Evolutionary conservation across 2,329 filamentous ascomycete genomes (phyloP).

Genomic region (Graphium sp.): DNA sequence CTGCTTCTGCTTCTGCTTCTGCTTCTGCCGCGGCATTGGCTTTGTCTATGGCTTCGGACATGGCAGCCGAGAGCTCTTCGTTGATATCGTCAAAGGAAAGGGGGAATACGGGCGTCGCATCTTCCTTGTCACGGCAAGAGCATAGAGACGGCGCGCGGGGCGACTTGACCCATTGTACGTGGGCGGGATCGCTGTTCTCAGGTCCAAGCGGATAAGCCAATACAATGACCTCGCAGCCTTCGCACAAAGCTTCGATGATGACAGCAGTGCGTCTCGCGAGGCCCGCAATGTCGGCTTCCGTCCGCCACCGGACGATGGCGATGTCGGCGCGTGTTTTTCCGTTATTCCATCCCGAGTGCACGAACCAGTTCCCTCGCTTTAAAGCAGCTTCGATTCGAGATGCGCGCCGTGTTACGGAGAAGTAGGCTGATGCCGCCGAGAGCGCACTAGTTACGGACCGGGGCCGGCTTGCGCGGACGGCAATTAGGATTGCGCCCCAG

Average conservation of each 20-base stretch:
- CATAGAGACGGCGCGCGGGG: background rate
- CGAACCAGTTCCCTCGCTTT: background rate
- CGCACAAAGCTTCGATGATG: background rate
- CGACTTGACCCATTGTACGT: conserved; percentile 1
- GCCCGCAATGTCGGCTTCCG: background rate
- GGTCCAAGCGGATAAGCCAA: background rate
- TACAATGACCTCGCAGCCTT: background rate
- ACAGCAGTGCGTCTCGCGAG: background rate
- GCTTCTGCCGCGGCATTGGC: too few species aligned
- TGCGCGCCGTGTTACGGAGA: background rate
- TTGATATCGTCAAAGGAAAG: background rate
- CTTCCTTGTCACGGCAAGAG: background rate
- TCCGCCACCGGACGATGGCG: background rate
- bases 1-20: too few species aligned
- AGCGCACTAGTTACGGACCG: background rate
- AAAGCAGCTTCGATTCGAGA: background rate
- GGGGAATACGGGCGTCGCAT: background rate
- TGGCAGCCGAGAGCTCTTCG: too few species aligned
- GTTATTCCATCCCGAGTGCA: conserved; percentile 1
- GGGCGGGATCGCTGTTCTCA: background rate
- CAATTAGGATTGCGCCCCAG: conserved; percentile 1
- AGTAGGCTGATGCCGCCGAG: background rate
- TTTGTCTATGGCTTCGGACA: too few species aligned
- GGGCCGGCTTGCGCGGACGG: background rate
- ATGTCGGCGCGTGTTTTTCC: background rate